Evolutionary conservation across 306 rosid species (phyloP).

Genomic region (Prunus armeniaca): DNA sequence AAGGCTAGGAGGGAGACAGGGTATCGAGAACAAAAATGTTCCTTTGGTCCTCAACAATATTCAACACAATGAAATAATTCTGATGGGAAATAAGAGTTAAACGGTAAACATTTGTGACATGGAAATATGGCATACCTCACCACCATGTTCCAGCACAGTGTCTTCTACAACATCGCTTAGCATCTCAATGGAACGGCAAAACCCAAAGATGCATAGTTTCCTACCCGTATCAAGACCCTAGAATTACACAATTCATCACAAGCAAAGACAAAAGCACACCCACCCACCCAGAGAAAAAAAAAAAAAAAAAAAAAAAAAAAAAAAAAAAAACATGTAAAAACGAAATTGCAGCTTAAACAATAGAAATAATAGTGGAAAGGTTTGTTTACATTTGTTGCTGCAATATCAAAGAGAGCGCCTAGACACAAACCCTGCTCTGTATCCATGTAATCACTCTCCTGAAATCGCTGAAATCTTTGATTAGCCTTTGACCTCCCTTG

Average conservation of each 20-base stretch:
- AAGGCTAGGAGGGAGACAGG: not conserved
- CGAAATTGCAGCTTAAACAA: not conserved
- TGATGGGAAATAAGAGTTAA: not conserved
- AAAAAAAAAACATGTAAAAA: not conserved
- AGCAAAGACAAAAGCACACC: conserved; percentile 6
- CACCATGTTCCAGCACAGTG: conserved; percentile 91
- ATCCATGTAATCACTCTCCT: conserved; percentile 92
- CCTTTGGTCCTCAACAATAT: not conserved
- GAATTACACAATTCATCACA: conserved; percentile 19
- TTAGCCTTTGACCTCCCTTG: conserved; percentile 55
- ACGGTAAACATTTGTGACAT: not conserved
- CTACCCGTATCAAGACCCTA: conserved; percentile 96
- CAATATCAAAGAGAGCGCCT: conserved; percentile 93
- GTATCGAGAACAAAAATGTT: not conserved
- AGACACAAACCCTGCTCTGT: conserved; percentile 81
- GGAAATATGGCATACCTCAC: conserved; percentile 64
- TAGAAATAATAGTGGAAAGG: conserved; percentile 6
- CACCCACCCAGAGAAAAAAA: too few relatives aligned
- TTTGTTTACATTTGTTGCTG: conserved; percentile 82
- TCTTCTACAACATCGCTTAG: conserved; percentile 95
- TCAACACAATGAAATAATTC: not conserved
- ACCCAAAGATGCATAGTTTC: conserved; percentile 86
- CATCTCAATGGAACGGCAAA: conserved; percentile 97
- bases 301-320: too few relatives aligned
- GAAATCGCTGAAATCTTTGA: conserved; percentile 63